phyloP scores from a whole-genome alignment of 495 filamentous ascomycete genomes.

The Penicillium diatomitis region DNA sequence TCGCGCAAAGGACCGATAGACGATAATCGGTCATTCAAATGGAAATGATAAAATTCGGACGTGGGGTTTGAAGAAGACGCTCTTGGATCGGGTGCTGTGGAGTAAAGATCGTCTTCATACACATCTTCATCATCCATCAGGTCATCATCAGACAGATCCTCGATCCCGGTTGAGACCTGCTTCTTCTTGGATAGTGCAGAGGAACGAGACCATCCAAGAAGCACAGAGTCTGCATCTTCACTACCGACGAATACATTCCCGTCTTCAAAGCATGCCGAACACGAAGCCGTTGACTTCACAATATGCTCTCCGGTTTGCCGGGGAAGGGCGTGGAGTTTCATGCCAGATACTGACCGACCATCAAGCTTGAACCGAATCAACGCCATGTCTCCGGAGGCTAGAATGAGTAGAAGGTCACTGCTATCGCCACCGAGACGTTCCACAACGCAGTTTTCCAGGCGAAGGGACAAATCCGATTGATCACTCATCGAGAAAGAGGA shows the following conservation, averaged over 20 bases:
- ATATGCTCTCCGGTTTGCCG: slow-evolving; percentile 49
- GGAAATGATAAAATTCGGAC: slow-evolving; percentile 58
- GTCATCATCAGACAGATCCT: slow-evolving; percentile 35
- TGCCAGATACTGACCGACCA: slow-evolving; percentile 84
- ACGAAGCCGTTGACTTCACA: slow-evolving; percentile 57
- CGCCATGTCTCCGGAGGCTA: slow-evolving; percentile 65
- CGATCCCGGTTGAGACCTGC: slow-evolving; percentile 36
- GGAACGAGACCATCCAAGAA: slow-evolving; percentile 69
- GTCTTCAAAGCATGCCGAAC: slow-evolving; percentile 54
- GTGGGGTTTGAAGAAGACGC: slow-evolving; percentile 11
- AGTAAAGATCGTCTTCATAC: slow-evolving; percentile 70
- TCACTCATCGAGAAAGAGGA: slow-evolving; percentile 77
- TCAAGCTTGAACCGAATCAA: slow-evolving; percentile 79
- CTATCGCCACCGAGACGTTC: slow-evolving; percentile 64
- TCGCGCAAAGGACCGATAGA: slow-evolving; percentile 73
- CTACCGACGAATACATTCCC: slow-evolving; percentile 79
- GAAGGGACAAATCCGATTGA: slow-evolving; percentile 71
- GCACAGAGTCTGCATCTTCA: slow-evolving; percentile 70
- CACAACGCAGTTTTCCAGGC: slow-evolving; percentile 72
- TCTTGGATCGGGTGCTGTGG: slow-evolving; percentile 32
- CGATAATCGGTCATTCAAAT: slow-evolving; percentile 62
- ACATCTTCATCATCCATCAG: slow-evolving; percentile 55
- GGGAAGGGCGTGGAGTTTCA: slow-evolving; percentile 56
- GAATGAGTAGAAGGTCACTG: slow-evolving; percentile 76
- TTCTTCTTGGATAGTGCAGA: slow-evolving; percentile 39